Base-by-base conservation (phyloP, 345 rosid genomes). In the Hevea brasiliensis region DNA sequence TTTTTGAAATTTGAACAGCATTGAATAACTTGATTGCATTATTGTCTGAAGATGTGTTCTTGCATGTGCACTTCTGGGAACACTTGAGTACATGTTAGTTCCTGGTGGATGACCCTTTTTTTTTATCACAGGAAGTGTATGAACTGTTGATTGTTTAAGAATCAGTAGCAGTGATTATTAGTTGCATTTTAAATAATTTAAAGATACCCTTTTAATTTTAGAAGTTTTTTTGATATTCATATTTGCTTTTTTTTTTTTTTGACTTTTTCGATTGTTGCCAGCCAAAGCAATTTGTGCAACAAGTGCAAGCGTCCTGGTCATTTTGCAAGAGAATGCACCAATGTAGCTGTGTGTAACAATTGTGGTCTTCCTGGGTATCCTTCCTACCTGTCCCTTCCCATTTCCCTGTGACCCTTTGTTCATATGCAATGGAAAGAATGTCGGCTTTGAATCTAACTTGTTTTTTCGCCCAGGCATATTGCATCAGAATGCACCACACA, bases 401-500 rank as follows among this genome's bases (percentile, higher is more conserved):
- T 32, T 1, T 4, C 37, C 4, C 4, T 32, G 37, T 32, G 37
- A 32, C 37, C 37, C 37, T 32, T n/a, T n/a, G n/a, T n/a, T n/a
- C n/a, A n/a, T n/a, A n/a, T n/a, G n/a, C n/a, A n/a, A n/a, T n/a
- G n/a, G n/a, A n/a, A n/a, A n/a, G n/a, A n/a, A n/a, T n/a, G n/a
- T n/a, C n/a, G n/a, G n/a, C n/a, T n/a, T n/a, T n/a, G n/a, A n/a
- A n/a, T n/a, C n/a, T n/a, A n/a, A n/a, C n/a, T n/a, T n/a, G n/a
- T n/a, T 55, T n/a, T 55, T 21, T 7, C 21, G 7, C n/a, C 21
- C 82, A 94, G 98, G 86, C 97, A 94, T 75, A 87, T 94, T 80
- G 97, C 96, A 59, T 85, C 87, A 10, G 97, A 94, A 72, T 94
- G 98, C 90, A 87, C 92, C 8, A 90, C 93, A 13, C 90, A 94